Evolutionary conservation across 805 yeast species (phyloP), one percentile per base, ranked within the genome.

Genomic region (Pachysolen tannophilus): DNA sequence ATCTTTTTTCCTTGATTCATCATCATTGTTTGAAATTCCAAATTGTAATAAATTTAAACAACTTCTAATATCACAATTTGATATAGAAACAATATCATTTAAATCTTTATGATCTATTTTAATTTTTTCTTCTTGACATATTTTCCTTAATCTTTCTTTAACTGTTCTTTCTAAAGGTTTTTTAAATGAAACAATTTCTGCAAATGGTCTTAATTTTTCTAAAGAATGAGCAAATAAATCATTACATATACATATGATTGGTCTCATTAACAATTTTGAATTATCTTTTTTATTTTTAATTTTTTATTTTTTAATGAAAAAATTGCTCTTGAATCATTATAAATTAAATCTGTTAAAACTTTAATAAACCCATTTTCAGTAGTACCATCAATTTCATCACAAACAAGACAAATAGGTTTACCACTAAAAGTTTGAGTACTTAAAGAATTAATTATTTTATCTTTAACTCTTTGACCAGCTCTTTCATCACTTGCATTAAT

Each of bases 221-320:
- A 90, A 62, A 1, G 83, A 74, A 3, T 78, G 72, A 0, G 84
- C 72, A 53, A 83, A 87, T 2, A 83, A 67, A 49, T 92, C 95
- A 50, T 90, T 92, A 53, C 97, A 94, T 37, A 92, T 75, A 28
- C 95, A 88, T 35, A 90, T 84, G 14, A 92, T 85, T 2, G 97
- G 97, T 44, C 97, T 67, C 46, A 68, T 63, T 28, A 92, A 54
- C 5, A 78, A 56, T 24, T 58, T 61, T 8, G 61, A 55, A 32
- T 51, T 58, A 34, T 55, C 60, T 34, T 61, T 58, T 26, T 51
- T 57, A n/a, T 38, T 30, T 16, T 50, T 54, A 24, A 48, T 55
- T 15, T 39, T 16, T 45, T 43, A 24, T 37, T 41, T 20, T 45
- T 30, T 28, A 56, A 43, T 30, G 54, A 58, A 21, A 49, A 58